phyloP scores from a whole-genome alignment of 768 basidiomycete species.

The Kwoniella europaea region DNA sequence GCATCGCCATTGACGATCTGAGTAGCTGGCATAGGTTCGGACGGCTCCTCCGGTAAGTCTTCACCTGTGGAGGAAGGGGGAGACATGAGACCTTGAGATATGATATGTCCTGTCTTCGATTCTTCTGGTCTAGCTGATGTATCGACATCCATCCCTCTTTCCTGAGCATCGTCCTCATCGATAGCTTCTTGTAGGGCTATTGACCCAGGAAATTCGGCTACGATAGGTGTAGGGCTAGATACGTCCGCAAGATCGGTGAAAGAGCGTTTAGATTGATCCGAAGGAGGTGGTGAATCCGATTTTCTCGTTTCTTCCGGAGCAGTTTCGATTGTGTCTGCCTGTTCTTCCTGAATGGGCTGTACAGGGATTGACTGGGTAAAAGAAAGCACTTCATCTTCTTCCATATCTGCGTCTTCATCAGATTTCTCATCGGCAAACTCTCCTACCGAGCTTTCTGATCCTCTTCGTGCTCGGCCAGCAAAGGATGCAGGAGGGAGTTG shows the following conservation, averaged over 20 bases:
- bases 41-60: not conserved
- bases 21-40: slow-evolving; percentile 12
- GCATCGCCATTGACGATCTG: slow-evolving; percentile 8
- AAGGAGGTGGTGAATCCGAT: not conserved
- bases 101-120: slow-evolving; percentile 13
- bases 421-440: slow-evolving; percentile 27
- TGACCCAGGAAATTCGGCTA: slow-evolving; percentile 24
- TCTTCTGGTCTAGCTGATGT: not conserved
- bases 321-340: slow-evolving; percentile 8
- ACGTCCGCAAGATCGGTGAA: slow-evolving; percentile 27
- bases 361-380: slow-evolving; percentile 12
- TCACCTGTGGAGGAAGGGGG: slow-evolving; percentile 21
- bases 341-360: not conserved
- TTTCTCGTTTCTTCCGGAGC: not conserved
- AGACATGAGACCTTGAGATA: slow-evolving; percentile 27
- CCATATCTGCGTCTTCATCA: slow-evolving; percentile 46
- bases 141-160: slow-evolving; percentile 5
- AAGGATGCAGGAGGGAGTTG: slow-evolving; percentile 1
- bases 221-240: slow-evolving; percentile 15
- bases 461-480: slow-evolving; percentile 9
- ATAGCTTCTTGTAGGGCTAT: slow-evolving; percentile 31
- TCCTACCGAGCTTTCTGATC: slow-evolving; percentile 40
- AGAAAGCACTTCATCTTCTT: slow-evolving; percentile 37
- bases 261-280: slow-evolving; percentile 16
- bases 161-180: slow-evolving; percentile 26